Conservation (phyloP, 2,329 filamentous ascomycete species). For the Aspergillus udagawae region DNA sequence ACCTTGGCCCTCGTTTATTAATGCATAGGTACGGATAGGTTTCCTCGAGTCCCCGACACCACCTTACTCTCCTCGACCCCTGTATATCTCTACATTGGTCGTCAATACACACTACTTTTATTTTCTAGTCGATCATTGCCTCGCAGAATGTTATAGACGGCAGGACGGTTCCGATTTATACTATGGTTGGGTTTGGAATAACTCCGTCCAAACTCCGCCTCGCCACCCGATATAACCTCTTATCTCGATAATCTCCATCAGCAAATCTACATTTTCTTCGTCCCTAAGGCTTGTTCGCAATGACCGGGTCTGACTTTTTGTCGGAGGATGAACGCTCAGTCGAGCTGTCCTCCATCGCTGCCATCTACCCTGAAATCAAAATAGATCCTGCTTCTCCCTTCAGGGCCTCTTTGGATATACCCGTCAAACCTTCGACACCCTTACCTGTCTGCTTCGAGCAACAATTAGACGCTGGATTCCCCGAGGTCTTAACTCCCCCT, state of each 20-base stretch:
- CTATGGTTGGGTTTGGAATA: constrained; percentile 1
- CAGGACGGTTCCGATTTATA: not conserved
- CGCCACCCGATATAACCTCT: not conserved
- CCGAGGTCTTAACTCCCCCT: constrained; percentile 39
- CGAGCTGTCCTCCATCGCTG: constrained; percentile 56
- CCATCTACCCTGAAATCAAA: constrained; percentile 60
- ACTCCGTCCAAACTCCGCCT: not conserved
- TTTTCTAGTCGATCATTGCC: not conserved
- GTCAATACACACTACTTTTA: not conserved
- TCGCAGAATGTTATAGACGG: not conserved
- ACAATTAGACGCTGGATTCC: constrained; percentile 29
- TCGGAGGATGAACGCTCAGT: constrained; percentile 55
- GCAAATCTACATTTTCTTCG: not conserved
- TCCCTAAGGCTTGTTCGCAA: constrained; percentile 11
- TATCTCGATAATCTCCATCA: constrained; percentile 5
- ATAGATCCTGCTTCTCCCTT: constrained; percentile 46
- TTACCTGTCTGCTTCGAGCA: constrained; percentile 45
- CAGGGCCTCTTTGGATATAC: constrained; percentile 52
- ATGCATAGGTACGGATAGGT: not conserved
- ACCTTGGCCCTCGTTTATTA: not conserved
- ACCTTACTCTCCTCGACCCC: not conserved
- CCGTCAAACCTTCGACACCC: constrained; percentile 52
- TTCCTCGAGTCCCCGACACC: not conserved
- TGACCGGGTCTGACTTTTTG: constrained; percentile 33
- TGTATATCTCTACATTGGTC: not conserved